phyloP scores from a whole-genome alignment of 2,329 filamentous ascomycete species.

The Cladosporium cucumerinum region DNA sequence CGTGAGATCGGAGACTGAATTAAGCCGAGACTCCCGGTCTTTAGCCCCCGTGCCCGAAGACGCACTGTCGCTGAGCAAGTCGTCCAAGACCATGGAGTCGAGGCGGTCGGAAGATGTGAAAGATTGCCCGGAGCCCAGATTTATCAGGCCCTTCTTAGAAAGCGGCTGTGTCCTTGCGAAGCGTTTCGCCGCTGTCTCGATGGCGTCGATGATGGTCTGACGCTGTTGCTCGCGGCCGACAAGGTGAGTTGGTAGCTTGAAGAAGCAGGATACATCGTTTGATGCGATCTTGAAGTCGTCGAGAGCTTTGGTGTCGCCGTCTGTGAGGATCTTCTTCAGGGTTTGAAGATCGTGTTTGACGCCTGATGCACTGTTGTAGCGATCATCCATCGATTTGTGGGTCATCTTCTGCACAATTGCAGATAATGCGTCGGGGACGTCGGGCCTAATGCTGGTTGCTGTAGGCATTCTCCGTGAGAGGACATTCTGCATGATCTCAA shows the following conservation, averaged over 20 bases:
- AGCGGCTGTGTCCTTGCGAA: constrained; percentile 44
- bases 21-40: constrained; percentile 38
- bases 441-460: constrained; percentile 72
- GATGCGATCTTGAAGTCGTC: constrained; percentile 72
- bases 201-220: constrained; percentile 65
- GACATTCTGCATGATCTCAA: constrained; percentile 90
- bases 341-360: constrained; percentile 75
- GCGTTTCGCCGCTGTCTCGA: constrained; percentile 70
- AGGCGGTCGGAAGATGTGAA: constrained; percentile 31
- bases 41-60: constrained; percentile 51
- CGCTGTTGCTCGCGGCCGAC: constrained; percentile 75
- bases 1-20: constrained; percentile 33
- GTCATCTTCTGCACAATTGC: constrained; percentile 89
- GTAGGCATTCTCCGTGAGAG: constrained; percentile 73
- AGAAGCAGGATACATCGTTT: constrained; percentile 90
- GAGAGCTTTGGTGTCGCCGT: constrained; percentile 69
- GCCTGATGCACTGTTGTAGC: constrained; percentile 86
- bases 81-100: constrained; percentile 34
- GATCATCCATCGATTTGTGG: constrained; percentile 78
- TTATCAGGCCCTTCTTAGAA: constrained; percentile 43
- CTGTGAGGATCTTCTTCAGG: constrained; percentile 69
- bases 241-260: constrained; percentile 77
- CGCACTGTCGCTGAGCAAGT: constrained; percentile 49
- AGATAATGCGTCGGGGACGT: constrained; percentile 79
- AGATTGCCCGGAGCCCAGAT: constrained; percentile 47